Percentiles rank a stretch among this genome's conserved stretches.
Evolutionary conservation across 108 stramenopile species (phyloP).

Genomic region (Pseudonitzschia multiseries): DNA sequence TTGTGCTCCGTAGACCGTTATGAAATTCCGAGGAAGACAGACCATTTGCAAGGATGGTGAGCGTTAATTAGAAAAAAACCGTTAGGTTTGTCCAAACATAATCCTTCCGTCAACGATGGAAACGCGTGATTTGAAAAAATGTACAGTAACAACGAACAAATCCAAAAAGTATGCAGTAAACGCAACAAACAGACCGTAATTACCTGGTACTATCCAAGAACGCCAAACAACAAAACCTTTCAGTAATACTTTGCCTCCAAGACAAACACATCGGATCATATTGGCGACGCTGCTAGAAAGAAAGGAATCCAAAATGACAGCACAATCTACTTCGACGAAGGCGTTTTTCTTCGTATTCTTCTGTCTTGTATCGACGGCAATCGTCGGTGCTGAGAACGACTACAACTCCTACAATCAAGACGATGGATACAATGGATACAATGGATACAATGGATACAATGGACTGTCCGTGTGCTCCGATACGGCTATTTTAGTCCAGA

Average conservation of each 20-base stretch:
- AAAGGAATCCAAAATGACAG: not conserved
- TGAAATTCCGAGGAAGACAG: not conserved
- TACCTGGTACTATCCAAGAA: too few relatives aligned
- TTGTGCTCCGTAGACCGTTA: not conserved
- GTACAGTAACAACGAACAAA: too few relatives aligned
- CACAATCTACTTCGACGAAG: not conserved
- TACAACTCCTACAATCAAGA: slow-evolving; percentile 6
- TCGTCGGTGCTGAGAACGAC: not conserved
- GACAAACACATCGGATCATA: not conserved
- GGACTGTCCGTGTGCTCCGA: slow-evolving; percentile 38
- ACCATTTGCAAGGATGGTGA: slow-evolving; percentile 1
- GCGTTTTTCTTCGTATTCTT: not conserved
- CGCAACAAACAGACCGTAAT: not conserved
- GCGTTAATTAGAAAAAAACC: not conserved
- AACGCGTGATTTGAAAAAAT: too few relatives aligned
- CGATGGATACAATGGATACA: not conserved
- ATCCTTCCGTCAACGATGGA: too few relatives aligned
- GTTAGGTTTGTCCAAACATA: not conserved
- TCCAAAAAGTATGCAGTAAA: too few relatives aligned
- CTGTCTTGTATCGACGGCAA: not conserved
- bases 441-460: not conserved
- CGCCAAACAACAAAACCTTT: not conserved
- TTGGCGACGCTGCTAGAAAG: not conserved
- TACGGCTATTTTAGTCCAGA: slow-evolving; percentile 43
- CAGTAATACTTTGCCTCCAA: not conserved